Percentiles rank a stretch among this genome's conserved stretches.
Evolutionary conservation across 2,329 filamentous ascomycete genomes (phyloP).

Genomic region (Colletotrichum australisinense): DNA sequence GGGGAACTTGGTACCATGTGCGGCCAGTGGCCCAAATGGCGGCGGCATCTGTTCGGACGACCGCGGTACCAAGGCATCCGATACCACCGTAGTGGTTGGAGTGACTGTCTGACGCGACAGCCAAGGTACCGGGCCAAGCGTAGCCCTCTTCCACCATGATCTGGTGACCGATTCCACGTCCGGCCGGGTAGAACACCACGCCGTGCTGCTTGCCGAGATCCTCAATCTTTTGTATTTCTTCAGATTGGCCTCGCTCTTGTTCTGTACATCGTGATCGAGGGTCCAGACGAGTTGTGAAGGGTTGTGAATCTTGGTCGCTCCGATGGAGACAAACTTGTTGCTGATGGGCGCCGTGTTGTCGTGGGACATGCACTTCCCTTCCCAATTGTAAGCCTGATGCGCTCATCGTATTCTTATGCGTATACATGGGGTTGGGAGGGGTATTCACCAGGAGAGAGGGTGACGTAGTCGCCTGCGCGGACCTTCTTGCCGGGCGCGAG

Average conservation of each 20-base stretch:
- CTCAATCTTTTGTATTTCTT: slow-evolving; percentile 87
- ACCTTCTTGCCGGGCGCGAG: slow-evolving; percentile 81
- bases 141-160: slow-evolving; percentile 90
- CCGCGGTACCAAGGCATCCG: slow-evolving; percentile 79
- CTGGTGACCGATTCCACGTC: slow-evolving; percentile 86
- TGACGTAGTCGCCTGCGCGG: slow-evolving; percentile 85
- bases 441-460: slow-evolving; percentile 65
- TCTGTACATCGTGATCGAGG: slow-evolving; percentile 90
- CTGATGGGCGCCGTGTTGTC: slow-evolving; percentile 85
- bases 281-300: slow-evolving; percentile 83
- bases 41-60: slow-evolving; percentile 90
- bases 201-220: slow-evolving; percentile 84
- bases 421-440: background rate
- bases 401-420: background rate
- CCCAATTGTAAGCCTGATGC: background rate
- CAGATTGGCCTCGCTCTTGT: slow-evolving; percentile 80
- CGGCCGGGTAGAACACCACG: slow-evolving; percentile 81
- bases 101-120: slow-evolving; percentile 83
- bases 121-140: slow-evolving; percentile 85
- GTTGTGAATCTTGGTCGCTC: slow-evolving; percentile 79
- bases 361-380: slow-evolving; percentile 78
- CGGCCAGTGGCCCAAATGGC: slow-evolving; percentile 84
- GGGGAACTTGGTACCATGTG: slow-evolving; percentile 92
- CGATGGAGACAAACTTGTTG: slow-evolving; percentile 81
- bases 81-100: slow-evolving; percentile 88